Evolutionary conservation across 371 early-diverging fungal genomes (phyloP).

Genomic region (Lichtheimia hyalospora): DNA sequence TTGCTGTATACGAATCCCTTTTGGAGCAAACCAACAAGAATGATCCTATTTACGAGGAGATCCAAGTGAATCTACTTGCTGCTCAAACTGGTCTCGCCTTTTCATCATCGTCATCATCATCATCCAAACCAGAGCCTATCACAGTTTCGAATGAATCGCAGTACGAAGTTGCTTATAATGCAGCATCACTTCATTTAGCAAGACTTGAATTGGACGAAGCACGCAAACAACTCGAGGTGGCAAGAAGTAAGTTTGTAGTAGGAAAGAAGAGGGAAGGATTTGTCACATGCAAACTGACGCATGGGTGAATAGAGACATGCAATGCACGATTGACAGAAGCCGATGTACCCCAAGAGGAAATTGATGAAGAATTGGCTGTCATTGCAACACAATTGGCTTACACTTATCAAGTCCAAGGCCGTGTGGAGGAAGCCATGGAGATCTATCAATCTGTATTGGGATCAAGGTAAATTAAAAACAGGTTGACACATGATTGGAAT

Average conservation of each 20-base stretch:
- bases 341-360: constrained; percentile 58
- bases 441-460: constrained; percentile 63
- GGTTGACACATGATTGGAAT: background rate
- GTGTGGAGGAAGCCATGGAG: constrained; percentile 56
- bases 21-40: constrained; percentile 44
- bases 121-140: constrained; percentile 19
- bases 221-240: constrained; percentile 51
- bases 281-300: background rate
- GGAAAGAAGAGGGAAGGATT: background rate
- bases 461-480: constrained; percentile 47
- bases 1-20: constrained; percentile 49
- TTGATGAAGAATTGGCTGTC: constrained; percentile 69
- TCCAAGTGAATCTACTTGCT: constrained; percentile 62
- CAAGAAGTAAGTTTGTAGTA: constrained; percentile 47
- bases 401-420: constrained; percentile 68
- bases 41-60: constrained; percentile 32
- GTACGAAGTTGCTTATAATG: constrained; percentile 74
- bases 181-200: constrained; percentile 64
- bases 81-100: constrained; percentile 63
- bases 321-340: constrained; percentile 26
- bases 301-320: constrained; percentile 30
- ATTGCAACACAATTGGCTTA: constrained; percentile 74
- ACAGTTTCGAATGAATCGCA: constrained; percentile 22
- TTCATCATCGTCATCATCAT: constrained; percentile 30
- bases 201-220: constrained; percentile 55